phyloP scores from a whole-genome alignment of 495 filamentous ascomycete genomes.

The Achaetomiella virescens region DNA sequence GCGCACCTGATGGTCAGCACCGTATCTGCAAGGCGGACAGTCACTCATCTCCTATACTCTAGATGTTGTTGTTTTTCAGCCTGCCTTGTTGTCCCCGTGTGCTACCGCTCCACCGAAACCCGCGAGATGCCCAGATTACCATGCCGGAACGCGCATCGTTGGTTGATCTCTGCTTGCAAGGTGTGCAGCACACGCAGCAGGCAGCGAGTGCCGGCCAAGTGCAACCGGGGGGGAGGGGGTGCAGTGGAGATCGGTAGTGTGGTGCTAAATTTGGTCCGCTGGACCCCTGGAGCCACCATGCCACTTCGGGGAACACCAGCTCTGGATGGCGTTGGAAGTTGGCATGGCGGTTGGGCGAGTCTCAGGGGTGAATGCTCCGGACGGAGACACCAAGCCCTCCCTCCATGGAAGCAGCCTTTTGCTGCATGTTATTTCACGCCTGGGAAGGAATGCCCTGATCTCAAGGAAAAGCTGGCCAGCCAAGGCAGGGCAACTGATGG shows the following conservation, averaged over 20 bases:
- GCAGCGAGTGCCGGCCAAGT: too few relatives aligned
- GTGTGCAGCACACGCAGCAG: too few relatives aligned
- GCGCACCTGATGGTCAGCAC: too few relatives aligned
- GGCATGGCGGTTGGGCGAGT: background rate
- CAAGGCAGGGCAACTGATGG: too few relatives aligned
- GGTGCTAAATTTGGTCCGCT: background rate
- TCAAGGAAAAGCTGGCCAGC: too few relatives aligned
- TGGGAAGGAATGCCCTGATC: background rate
- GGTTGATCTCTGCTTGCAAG: background rate
- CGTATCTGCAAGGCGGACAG: too few relatives aligned
- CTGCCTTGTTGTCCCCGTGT: background rate
- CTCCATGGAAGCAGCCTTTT: background rate
- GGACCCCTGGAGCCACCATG: background rate
- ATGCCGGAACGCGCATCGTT: background rate
- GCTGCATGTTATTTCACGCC: background rate
- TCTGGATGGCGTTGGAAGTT: background rate
- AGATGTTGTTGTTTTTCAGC: too few relatives aligned
- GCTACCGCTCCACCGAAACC: background rate
- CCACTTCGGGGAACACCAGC: background rate
- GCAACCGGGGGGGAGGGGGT: background rate
- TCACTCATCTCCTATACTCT: too few relatives aligned
- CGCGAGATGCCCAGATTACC: background rate
- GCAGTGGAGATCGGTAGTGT: background rate
- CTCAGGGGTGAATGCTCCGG: constrained; percentile 3
- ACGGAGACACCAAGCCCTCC: background rate